Base-by-base conservation (phyloP, 2,329 filamentous ascomycete genomes). In the Fusarium devonianum region DNA sequence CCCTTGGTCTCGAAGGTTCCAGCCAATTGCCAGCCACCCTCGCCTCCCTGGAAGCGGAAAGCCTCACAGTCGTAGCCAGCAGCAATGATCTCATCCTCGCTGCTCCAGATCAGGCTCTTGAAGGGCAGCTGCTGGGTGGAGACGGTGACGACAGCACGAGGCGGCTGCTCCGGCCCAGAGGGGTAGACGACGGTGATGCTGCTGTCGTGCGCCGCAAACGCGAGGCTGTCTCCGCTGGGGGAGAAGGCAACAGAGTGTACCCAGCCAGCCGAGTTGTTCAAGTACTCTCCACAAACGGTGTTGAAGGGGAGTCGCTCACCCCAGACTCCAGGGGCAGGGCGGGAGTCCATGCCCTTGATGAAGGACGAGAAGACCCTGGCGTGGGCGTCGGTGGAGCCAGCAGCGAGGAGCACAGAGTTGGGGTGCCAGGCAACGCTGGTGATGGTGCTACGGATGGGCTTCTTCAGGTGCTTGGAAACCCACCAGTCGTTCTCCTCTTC, bases 401-500 rank as follows among this genome's bases (percentile, higher is more conserved):
- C 92, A 12, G 93, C 94, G 17, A 99, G 81, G 22, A 99, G 83
- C 12, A 99, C 94, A 8, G 90, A 95, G 80, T 99, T 99, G 25
- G 94, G 94, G 74, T 99, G 94, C 94, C 94, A 99, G 48, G 88
- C 87, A 33, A 99, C 85, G 12, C 89, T 92, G 46, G 94, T 97
- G 66, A 99, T 93, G 48, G 94, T 99, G 71, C 92, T 96, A 62
- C 93, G 89, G 67, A 99, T 96, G 14, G 94, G 94, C 83, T 97
- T 99, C 85, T 97, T 97, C 69, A 99, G 77, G 75, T 99, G 94
- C 81, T 99, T 99, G 26, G 92, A 97, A 30, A 99, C 93, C 94
- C 94, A 99, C 94, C 94, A 99, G 78, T 99, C 92, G 75, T 99
- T 97, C 75, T 99, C 94, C 72, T 96, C 90, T 70, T 99, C 94